Evolutionary conservation across 2,329 filamentous ascomycete species (phyloP), one percentile per base, ranked within the genome.

Genomic region (Colletotrichum somersetense): DNA sequence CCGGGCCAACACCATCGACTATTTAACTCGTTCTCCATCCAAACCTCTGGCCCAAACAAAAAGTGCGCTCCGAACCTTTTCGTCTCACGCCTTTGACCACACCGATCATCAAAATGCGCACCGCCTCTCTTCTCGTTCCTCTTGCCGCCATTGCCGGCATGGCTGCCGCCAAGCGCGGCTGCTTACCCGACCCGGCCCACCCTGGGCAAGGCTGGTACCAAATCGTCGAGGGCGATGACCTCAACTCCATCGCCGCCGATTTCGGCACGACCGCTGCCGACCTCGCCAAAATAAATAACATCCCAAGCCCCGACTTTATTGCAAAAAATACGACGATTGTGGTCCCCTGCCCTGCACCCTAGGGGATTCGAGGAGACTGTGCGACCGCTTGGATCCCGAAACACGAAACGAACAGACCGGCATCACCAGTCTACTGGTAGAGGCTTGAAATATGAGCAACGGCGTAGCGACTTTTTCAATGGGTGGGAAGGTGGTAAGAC

Each of bases 151-250:
- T 64, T 23, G 14, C 23, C 18, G 50, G 50, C 62, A 53, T 64
- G 48, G 18, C 44, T 12, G 50, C 50, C 20, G 48, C 40, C 44
- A 67, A 62, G 23, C 55, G 55, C 12, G 56, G 11, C 23, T 61
- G 55, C 50, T 57, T 30, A 33, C 18, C 10, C 4, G 57, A 68
- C 42, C 18, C 3, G 40, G 20, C 52, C 63, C 11, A 66, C 33
- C 52, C 63, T 11, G 63, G 63, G n/a, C 3, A 14, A 5, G 63
- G 63, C 63, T 66, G 30, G 30, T 66, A 66, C 57, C 33, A 11
- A 8, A 35, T 67, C 46, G 65, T 61, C 5, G 1, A 33, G n/a
- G 55, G 55, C 56, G 65, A 67, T 46, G 42, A 18, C 3, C 65
- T 67, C 65, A 38, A 44, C 23, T 5, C 14, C 5, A 61, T 61